Evolutionary conservation across 257 asterid genomes (phyloP), one percentile per base, ranked within the genome.

Genomic region (Catharanthus roseus): DNA sequence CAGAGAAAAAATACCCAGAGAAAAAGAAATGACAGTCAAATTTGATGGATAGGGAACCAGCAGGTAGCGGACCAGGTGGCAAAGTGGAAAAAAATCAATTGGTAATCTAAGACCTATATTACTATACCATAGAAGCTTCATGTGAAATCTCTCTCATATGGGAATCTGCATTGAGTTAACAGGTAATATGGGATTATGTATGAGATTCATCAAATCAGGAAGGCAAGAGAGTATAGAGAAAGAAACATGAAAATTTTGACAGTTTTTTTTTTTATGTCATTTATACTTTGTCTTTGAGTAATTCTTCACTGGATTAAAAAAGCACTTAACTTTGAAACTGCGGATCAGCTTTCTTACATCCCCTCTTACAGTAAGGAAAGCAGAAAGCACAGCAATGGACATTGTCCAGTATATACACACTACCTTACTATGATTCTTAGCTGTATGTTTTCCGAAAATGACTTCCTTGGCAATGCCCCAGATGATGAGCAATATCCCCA

Each of bases 311-410:
- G 58, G 28, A 57, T 65, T 53, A 34, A 65, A 70, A 63, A 74
- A 24, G 67, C 39, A 53, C 44, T 74, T 63, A 57, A 69, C 23
- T 56, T 65, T 78, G 75, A 64, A 77, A 44, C 81, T 56, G n/a
- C 71, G 79, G 47, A 86, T 74, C 38, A 87, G 74, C 84, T 81
- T 87, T 31, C 85, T 79, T 65, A 85, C 90, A 74, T 83, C 90
- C 62, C 80, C 77, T 80, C 82, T 82, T 55, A 86, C 67, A 5
- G 88, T 83, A 41, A 79, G 68, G 72, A 84, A 77, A 8, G 96
- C 87, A 45, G 82, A 65, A 68, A 76, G 66, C 67, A 85, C 26
- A 67, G 87, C 85, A 63, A 89, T 44, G 36, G 80, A 76, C 88
- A 87, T 80, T 36, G 81, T 63, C 29, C 89, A 84, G 77, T 77